phyloP scores from a whole-genome alignment of 2,329 filamentous ascomycete species.

The Fusarium ambrosium region DNA sequence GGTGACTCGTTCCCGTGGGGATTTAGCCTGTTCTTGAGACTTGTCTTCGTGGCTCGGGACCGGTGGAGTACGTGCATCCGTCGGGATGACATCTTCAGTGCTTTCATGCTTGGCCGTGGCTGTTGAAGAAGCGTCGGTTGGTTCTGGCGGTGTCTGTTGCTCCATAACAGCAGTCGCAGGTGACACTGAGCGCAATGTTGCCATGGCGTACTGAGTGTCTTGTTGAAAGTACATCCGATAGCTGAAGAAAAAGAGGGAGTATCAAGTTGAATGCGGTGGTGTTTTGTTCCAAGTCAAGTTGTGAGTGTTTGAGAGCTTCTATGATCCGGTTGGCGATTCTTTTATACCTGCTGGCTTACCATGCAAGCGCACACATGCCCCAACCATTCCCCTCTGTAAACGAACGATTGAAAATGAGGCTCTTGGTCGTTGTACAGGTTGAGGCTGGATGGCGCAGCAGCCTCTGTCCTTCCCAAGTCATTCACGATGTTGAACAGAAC shows the following conservation, averaged over 20 bases:
- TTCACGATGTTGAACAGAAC: background rate
- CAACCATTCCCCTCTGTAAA: background rate
- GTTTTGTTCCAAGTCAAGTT: background rate
- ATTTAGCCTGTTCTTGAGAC: background rate
- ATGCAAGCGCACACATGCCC: background rate
- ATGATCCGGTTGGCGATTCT: background rate
- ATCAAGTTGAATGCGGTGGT: background rate
- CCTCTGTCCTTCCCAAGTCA: slow-evolving; percentile 18
- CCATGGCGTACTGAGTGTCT: background rate
- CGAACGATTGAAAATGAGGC: slow-evolving; percentile 4
- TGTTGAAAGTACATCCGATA: too few relatives aligned
- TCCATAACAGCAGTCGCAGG: background rate
- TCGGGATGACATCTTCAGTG: background rate
- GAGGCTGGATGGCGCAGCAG: slow-evolving; percentile 2
- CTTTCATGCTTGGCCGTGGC: background rate
- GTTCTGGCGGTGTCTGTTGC: background rate
- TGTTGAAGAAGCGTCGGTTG: background rate
- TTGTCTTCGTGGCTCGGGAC: background rate
- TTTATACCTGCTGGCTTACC: background rate
- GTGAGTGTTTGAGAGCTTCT: background rate
- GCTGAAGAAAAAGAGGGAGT: background rate
- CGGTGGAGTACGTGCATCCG: background rate
- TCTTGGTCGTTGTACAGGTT: background rate
- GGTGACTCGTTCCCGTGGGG: background rate
- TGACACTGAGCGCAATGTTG: background rate